Evolutionary conservation across 1,284 basidiomycete genomes (phyloP), one percentile per base, ranked within the genome.

Genomic region (Pterulicium gracile): DNA sequence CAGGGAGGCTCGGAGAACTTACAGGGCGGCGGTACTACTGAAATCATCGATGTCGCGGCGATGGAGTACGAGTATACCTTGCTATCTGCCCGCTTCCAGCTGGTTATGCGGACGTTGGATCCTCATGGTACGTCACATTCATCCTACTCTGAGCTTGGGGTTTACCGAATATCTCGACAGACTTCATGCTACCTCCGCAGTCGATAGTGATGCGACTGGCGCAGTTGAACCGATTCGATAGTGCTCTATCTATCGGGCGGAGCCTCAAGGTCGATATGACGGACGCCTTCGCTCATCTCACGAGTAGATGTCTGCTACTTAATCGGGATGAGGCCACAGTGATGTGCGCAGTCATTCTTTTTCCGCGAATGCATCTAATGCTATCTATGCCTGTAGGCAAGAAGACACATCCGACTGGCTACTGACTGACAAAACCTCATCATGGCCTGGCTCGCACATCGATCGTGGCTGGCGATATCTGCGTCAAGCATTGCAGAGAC

Each of bases 391-490:
- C 36, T 47, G 43, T 56, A 86, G 80, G 49, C 77, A 79, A 60
- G 72, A 78, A 54, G 75, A 79, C 50, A 73, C 74, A 2, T 79
- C 77, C 1, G 78, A 85, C 50, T 94, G 90, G 89, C 69, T 95
- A 22, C 71, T 88, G 27, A 79, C 79, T 13, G 89, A 92, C 55
- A 79, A 83, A 45, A 78, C 87, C 4, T 73, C 81, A 1, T 83
- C 86, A 1, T 95, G 94, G 82, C 72, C 82, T 32, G 93, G 93
- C 1, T 77, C 84, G 1, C 72, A 82, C 20, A 73, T 81, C 15
- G 84, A 90, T 50, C 77, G 88, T 49, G 92, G 86, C 1, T 92
- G 93, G 88, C 73, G 86, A 55, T 94, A 92, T 61, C 73, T 98
- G 43, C 83, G 88, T 51, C 72, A 82, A 53, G 77, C 85, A 19